Base-by-base conservation (phyloP, 2,329 filamentous ascomycete species). In the Cyphellophora attinorum region DNA sequence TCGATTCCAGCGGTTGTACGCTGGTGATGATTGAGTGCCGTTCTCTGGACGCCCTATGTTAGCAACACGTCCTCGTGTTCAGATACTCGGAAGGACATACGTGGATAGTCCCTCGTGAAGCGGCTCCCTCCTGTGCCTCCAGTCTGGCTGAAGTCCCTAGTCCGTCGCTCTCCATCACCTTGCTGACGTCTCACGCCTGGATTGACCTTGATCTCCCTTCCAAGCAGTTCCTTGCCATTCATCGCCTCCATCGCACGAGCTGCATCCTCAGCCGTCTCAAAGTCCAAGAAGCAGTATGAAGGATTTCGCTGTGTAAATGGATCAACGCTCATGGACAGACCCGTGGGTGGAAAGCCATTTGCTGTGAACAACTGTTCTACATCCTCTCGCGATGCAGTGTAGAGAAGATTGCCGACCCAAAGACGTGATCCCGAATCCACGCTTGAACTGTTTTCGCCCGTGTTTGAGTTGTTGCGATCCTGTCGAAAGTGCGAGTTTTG, bases 271-370 rank as follows among this genome's bases (percentile, higher is more conserved):
- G 65, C 65, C 30, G 64, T 67, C 29, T 57, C 55, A 38, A 85
- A 72, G 49, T 85, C 79, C 29, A 84, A 72, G 47, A 85, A 85
- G 60, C 79, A 85, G 59, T 83, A 84, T 23, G 76, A 79, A 1
- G 79, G 79, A 52, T 84, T 85, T 29, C 79, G 67, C 27, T 70
- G 73, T 18, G 72, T 79, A 54, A 80, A 74, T 2, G 76, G 71
- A 48, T 85, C 79, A 34, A 80, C 67, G 1, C 76, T 77, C 47
- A 85, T 79, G 52, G 80, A 75, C 44, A 84, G 72, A 30, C 72
- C 70, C 44, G 70, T 65, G 44, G 60, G 51, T 38, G 50, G 41
- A 37, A 58, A 55, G 14, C 56, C 51, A 30, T 56, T 58, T 14
- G 58, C 56, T 14, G 53, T 51, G 49, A 74, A 70, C 25, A 73